Percentiles rank a stretch among this genome's conserved stretches.
These are phyloP conservation scores for Chrysoporthe puriensis DNA, from an alignment of 2,329 filamentous ascomycete genomes.

Conservation along the genomic window DNA sequence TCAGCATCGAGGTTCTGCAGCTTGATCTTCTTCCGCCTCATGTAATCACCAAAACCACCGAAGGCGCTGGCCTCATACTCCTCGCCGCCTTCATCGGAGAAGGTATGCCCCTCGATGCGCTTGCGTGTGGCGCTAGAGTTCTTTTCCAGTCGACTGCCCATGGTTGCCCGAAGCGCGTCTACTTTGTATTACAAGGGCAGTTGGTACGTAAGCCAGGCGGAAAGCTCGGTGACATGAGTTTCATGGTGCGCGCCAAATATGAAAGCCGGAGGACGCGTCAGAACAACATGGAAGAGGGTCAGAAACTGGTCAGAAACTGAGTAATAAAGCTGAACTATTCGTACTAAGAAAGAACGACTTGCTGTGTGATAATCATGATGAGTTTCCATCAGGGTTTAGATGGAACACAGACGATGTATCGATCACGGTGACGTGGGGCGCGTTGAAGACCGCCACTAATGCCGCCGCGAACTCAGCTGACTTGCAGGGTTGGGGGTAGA, in stretches of 20 bases:
- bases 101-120: constrained; percentile 68
- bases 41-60: constrained; percentile 89
- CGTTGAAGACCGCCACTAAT: neutral
- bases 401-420: neutral
- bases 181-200: neutral
- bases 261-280: neutral
- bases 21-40: constrained; percentile 94
- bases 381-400: neutral
- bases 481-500: constrained; percentile 1
- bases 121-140: constrained; percentile 66
- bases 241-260: constrained; percentile 17
- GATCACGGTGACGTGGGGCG: constrained; percentile 6
- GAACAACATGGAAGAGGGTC: neutral
- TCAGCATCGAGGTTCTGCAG: constrained; percentile 91
- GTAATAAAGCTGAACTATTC: neutral
- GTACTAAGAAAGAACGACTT: no score
- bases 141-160: constrained; percentile 65
- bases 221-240: neutral
- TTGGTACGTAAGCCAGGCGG: constrained; percentile 14
- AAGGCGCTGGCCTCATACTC: constrained; percentile 89
- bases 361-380: neutral
- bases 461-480: neutral
- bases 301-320: neutral
- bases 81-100: constrained; percentile 81
- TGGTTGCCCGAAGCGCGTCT: constrained; percentile 37